Evolutionary conservation across 768 basidiomycete species (phyloP), one percentile per base, ranked within the genome.

Genomic region (Nevesoporus exiguus): DNA sequence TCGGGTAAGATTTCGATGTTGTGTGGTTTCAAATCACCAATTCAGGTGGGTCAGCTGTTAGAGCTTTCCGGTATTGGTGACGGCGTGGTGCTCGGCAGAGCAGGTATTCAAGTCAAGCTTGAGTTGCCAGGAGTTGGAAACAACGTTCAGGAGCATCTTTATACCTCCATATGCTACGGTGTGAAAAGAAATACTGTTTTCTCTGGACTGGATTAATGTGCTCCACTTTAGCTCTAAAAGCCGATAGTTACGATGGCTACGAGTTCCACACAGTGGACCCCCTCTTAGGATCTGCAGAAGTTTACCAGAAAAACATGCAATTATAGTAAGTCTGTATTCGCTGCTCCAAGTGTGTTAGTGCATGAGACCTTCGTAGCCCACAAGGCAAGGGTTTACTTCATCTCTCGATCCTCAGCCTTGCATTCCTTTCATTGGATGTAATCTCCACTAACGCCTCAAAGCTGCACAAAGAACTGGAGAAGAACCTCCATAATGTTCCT

Each of bases 41-140:
- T 15, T 15, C 15, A 1, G 30, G 31, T 33, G 40, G 11, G 4
- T 6, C 31, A 41, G 49, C 5, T 50, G 7, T 50, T 41, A 24
- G 49, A 50, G 9, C 40, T 50, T 31, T 50, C 49, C 7, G 39
- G 49, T 7, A 50, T 50, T 15, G 49, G 49, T n/a, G 40, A 50
- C 30, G 17, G 40, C 7, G 40, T 30, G 14, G 30, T 50, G 5
- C 49, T 50, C 17, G 14, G 8, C 30, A 50, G 9, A 50, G 49
- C 40, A 10, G 21, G 21, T 22, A 50, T 50, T 41, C 9, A 41
- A 24, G 40, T 50, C 49, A 50, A 42, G 22, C 30, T 41, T 40
- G 40, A 42, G 7, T 15, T 50, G 14, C 40, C 40, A 3, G 49
- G 49, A 11, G 49, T 50, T 31, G 49, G 49, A 50, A 50, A 33